Conservation (phyloP, 495 filamentous ascomycete genomes). For the Penicillium fimorum region DNA sequence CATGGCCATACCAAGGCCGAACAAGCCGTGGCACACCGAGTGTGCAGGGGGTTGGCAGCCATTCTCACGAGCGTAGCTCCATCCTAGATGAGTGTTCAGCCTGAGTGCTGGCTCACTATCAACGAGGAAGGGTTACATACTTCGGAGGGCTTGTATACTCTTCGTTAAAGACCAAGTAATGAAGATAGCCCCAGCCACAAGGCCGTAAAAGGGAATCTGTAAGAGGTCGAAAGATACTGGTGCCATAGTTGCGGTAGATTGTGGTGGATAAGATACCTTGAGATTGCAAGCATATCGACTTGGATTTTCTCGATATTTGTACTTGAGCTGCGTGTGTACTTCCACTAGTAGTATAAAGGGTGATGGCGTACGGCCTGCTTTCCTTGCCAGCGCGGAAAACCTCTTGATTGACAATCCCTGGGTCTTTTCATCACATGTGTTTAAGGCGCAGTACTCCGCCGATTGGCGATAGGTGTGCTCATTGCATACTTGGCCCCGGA, state of each 20-base stretch:
- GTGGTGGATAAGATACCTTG: not conserved
- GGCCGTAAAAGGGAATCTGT: not conserved
- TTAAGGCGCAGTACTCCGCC: not conserved
- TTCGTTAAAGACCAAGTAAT: not conserved
- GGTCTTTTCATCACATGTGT: not conserved
- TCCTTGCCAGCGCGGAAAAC: not conserved
- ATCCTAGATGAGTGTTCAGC: not conserved
- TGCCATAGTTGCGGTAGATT: not conserved
- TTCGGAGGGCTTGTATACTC: not conserved
- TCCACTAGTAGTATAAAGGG: not conserved
- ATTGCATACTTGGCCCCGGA: not conserved
- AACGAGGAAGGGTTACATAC: not conserved
- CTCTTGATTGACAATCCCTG: not conserved
- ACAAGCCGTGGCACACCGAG: conserved; percentile 5
- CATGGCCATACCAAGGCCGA: conserved; percentile 7
- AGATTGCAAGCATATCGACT: not conserved
- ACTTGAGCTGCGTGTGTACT: not conserved
- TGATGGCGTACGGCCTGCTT: not conserved
- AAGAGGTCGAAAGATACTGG: not conserved
- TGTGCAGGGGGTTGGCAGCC: conserved; percentile 7
- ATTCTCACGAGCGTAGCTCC: conserved; percentile 13
- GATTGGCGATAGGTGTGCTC: not conserved
- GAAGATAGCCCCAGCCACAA: not conserved
- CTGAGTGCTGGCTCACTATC: not conserved
- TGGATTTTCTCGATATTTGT: not conserved